Base-by-base conservation (phyloP, 2,329 filamentous ascomycete species). In the Zasmidium cellare region DNA sequence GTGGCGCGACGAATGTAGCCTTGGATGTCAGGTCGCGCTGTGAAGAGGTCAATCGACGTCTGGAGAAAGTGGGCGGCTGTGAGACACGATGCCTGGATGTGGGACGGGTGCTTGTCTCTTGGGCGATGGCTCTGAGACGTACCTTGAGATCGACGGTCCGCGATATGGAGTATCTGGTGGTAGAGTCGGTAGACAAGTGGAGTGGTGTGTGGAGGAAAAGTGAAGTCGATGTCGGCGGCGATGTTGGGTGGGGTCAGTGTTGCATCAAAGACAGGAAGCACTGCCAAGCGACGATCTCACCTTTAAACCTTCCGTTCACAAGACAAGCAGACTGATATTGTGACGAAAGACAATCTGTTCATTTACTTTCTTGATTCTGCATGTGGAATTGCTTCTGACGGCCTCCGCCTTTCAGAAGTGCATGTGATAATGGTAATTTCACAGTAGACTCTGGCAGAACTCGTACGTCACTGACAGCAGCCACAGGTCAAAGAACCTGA, bases 401-500 rank as follows among this genome's bases (percentile, higher is more conserved):
- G 25, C 25, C 25, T 28, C 25, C 5, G 25, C 25, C 25, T 28
- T 28, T 28, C 25, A n/a, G n/a, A n/a, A n/a, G 25, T 11, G 6
- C 25, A 18, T 41, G 35, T 41, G 20, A 49, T 22, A 14, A 49
- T 49, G 46, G 46, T n/a, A 49, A 28, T 5, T 41, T 14, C 12
- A n/a, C 35, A 7, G 35, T 9, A 41, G 16, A 41, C 16, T 9
- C n/a, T 14, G 16, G 35, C 35, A 41, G 16, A 16, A 41, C 14
- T 31, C 28, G 7, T 9, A 47, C 45, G n/a, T 35, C 25, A 20
- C 28, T 52, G 35, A 48, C 54, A 51, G 19, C 51, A n/a, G 16
- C 19, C 44, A 45, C 45, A 56, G 54, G 41, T 57, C 46, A 53
- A 60, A 51, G 25, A 61, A 31, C 61, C 87, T 14, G 86, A 91